A percentile compares a stretch with the other conserved stretches of the same genome.
phyloP scores from a whole-genome alignment of 495 filamentous ascomycete genomes.

The Diplogelasinospora grovesii region DNA sequence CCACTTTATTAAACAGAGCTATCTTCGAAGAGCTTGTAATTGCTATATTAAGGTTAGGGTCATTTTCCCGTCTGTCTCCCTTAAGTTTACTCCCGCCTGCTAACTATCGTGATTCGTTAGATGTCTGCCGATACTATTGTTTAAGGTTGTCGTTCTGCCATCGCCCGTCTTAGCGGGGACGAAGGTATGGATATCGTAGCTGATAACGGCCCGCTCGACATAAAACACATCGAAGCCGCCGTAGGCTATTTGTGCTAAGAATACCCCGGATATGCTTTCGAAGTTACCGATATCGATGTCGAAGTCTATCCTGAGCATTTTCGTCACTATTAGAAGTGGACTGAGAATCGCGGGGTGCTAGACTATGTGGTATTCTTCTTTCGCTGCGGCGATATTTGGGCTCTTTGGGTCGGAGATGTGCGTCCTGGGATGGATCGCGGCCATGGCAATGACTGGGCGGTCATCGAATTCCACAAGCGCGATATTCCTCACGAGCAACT shows the following conservation, averaged over 20 bases:
- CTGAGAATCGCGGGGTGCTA: not conserved
- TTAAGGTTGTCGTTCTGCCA: too few relatives aligned
- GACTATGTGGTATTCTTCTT: slow-evolving; percentile 1
- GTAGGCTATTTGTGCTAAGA: not conserved
- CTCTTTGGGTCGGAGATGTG: slow-evolving; percentile 1
- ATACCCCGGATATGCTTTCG: not conserved
- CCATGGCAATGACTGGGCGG: slow-evolving; percentile 1
- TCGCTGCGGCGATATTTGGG: slow-evolving; percentile 1
- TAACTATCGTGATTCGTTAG: not conserved
- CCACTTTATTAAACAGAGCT: too few relatives aligned
- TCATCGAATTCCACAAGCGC: slow-evolving; percentile 1
- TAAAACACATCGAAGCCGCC: slow-evolving; percentile 1
- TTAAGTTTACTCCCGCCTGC: not conserved
- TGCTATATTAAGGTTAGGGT: too few relatives aligned
- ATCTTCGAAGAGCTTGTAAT: too few relatives aligned
- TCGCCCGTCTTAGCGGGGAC: slow-evolving; percentile 1
- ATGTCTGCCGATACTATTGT: slow-evolving; percentile 1
- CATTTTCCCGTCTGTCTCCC: too few relatives aligned
- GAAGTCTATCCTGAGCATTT: not conserved
- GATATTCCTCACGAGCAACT: not conserved
- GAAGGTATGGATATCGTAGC: not conserved
- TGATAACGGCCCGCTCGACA: slow-evolving; percentile 1
- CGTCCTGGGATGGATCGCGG: not conserved
- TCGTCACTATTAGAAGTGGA: slow-evolving; percentile 1
- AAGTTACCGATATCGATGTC: slow-evolving; percentile 1